Evolutionary conservation across 176 grass and related monocot species (phyloP), one percentile per base, ranked within the genome.

Genomic region (Triticum urartu): DNA sequence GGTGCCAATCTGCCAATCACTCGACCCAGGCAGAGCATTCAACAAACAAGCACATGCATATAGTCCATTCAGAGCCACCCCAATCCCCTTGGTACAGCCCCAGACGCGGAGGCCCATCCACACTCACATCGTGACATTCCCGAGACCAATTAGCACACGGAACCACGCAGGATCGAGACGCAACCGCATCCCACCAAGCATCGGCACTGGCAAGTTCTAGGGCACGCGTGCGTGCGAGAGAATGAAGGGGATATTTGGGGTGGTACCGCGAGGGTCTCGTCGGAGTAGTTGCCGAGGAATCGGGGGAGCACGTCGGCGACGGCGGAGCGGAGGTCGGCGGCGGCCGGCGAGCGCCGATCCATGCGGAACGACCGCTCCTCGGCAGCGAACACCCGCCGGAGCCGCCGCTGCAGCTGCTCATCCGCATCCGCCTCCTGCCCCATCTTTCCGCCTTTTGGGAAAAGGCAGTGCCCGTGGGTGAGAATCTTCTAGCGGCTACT

Each of bases 251-350:
- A 18, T 22, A 43, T 71, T 9, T 17, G 18, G 45, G 6, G 33
- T 1, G 62, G 63, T 90, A 94, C 92, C 87, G 62, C 82, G 67
- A 94, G 85, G 73, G 59, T 86, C 18, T 94, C 79, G 82, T 94
- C 92, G 48, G 87, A 66, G 87, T 92, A 92, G 85, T 3, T 77
- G 77, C 82, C 89, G 68, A 94, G 87, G 87, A 92, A 94, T 61
- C 88, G 81, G 68, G 86, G 78, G n/a, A 94, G 92, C 89, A 88
- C 86, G 34, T 79, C 58, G 20, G 85, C 35, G 67, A 94, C 82
- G 22, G 85, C 92, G 7, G 73, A 79, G 64, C 82, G 87, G 47
- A 94, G 82, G 10, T 61, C 82, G 50, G 20, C 18, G 28, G 85
- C 92, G 47, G 65, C 73, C 62, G 28, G 62, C 3, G 87, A 92